Conservation (phyloP, 2,329 filamentous ascomycete species). For the Parastagonospora avenae region DNA sequence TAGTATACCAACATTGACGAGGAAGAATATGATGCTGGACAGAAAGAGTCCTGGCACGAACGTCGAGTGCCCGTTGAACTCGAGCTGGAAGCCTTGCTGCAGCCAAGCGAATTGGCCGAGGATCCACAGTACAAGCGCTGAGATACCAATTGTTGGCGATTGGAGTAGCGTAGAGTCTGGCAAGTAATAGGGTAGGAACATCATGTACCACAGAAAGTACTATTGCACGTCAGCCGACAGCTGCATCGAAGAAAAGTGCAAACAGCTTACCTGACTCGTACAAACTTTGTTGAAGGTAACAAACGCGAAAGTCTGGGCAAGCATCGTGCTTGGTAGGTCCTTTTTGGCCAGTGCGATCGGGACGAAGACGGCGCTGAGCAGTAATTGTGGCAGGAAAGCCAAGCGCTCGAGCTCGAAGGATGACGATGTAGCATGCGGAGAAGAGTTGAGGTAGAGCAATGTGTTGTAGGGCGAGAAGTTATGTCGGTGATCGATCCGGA, state of each 20-base stretch:
- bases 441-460: conserved; percentile 84
- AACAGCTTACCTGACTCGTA: conserved; percentile 80
- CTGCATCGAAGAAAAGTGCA: not conserved
- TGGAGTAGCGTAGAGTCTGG: conserved; percentile 75
- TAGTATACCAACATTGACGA: conserved; percentile 85
- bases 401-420: conserved; percentile 71
- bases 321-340: conserved; percentile 81
- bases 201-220: conserved; percentile 99
- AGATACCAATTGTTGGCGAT: conserved; percentile 64
- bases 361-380: conserved; percentile 77
- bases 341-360: conserved; percentile 78
- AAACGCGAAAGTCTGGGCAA: conserved; percentile 96
- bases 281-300: conserved; percentile 99
- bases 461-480: conserved; percentile 98
- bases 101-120: conserved; percentile 66
- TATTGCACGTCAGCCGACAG: conserved; percentile 44
- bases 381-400: conserved; percentile 86
- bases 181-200: conserved; percentile 90
- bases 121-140: conserved; percentile 75
- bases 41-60: conserved; percentile 86
- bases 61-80: conserved; percentile 73
- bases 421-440: conserved; percentile 51
- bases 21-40: conserved; percentile 78
- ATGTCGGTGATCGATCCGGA: conserved; percentile 92
- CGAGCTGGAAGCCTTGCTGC: conserved; percentile 57